Conservation (phyloP, 202 grass and related monocot species). For the Schoenoplectus tabernaemontani region DNA sequence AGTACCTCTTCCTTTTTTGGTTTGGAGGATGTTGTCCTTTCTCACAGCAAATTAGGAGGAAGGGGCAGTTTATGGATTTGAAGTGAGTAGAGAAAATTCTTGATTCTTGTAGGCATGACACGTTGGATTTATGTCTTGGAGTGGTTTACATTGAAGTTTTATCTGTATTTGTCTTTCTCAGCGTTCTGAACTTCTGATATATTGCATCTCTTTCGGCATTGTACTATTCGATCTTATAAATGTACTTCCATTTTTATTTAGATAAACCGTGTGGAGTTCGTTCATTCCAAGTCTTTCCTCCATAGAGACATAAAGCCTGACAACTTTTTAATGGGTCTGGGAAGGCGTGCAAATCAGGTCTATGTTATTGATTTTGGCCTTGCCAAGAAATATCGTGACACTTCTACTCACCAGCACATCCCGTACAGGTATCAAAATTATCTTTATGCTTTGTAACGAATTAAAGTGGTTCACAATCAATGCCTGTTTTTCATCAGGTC, state of each 20-base stretch:
- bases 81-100: neutral
- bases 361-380: slow-evolving; percentile 97
- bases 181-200: neutral
- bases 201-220: neutral
- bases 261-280: slow-evolving; percentile 93
- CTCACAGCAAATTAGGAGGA: neutral
- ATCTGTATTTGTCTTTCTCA: neutral
- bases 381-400: slow-evolving; percentile 96
- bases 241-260: slow-evolving; percentile 28
- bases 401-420: slow-evolving; percentile 82
- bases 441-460: neutral
- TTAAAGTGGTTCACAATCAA: neutral
- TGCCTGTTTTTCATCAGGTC: neutral
- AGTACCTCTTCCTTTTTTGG: neutral
- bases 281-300: slow-evolving; percentile 86
- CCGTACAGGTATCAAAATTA: slow-evolving; percentile 55
- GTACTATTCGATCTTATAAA: neutral
- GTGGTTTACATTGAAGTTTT: neutral
- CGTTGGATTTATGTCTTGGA: neutral
- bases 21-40: neutral
- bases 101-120: neutral
- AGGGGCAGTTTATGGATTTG: neutral
- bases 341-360: slow-evolving; percentile 86
- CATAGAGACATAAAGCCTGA: slow-evolving; percentile 95
- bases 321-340: slow-evolving; percentile 99